Evolutionary conservation across 805 yeast species (phyloP), one percentile per base, ranked within the genome.

Genomic region (Saccharomycopsis babjevae): DNA sequence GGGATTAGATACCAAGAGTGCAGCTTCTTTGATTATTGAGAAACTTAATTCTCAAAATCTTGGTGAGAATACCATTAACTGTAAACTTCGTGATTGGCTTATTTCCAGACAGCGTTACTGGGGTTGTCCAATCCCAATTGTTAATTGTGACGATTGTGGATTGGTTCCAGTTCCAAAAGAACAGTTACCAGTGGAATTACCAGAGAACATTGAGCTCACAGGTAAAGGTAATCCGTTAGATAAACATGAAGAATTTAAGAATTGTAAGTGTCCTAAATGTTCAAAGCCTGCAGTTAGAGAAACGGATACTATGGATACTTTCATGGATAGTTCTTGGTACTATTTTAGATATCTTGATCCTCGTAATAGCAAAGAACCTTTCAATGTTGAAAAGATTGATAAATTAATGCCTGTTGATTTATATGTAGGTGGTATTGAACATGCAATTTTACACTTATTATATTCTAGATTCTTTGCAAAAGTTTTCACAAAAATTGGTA

Each of bases 241-340:
- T 1, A 78, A 81, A 25, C 75, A 85, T 58, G 80, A 80, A 0
- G 86, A 83, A 20, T 93, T 90, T 77, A 84, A 84, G 8, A 77
- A 88, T 62, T 82, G 87, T 0, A 71, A 75, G 36, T 94, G 99
- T 71, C 99, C 99, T 6, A 78, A 81, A 0, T 94, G 99, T 74
- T 67, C 71, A 7, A 75, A 77, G 1, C 73, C 77, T 20, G 96
- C 97, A 0, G 83, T 80, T 61, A 80, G 99, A 67, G 99, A 94
- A 66, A 89, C 98, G 0, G 99, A 94, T 69, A 94, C 99, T 0
- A 93, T 94, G 99, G 99, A 94, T 70, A 94, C 99, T 0, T 94
- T 94, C 69, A 93, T 94, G 83, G 99, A 94, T 73, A 88, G 96
- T 18, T 91, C 97, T 2, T 94, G 99, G 99, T 94, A 94, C 72